Percentiles rank a stretch among this genome's conserved stretches.
Evolutionary conservation across 1,284 basidiomycete genomes (phyloP).

Genomic region (Pseudozyma tsukubaensis): DNA sequence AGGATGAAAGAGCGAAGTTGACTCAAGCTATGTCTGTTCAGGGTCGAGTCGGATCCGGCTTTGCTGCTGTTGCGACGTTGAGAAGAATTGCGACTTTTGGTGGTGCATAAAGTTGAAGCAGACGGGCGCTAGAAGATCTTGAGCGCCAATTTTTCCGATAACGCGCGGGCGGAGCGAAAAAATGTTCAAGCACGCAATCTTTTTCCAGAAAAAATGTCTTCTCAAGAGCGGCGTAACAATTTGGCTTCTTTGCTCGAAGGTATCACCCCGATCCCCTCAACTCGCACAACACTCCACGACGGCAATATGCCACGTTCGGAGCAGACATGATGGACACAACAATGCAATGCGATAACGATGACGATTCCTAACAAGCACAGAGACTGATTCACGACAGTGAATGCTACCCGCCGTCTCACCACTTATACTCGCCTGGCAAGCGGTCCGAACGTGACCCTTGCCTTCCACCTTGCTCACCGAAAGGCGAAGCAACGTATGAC

Average conservation of each 20-base stretch:
- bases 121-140: constrained; percentile 5
- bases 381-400: neutral
- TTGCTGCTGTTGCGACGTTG: neutral
- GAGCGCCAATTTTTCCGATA: constrained; percentile 4
- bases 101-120: neutral
- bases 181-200: constrained; percentile 24
- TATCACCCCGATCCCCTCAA: no score
- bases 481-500: constrained; percentile 35
- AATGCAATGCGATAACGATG: neutral
- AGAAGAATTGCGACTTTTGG: constrained; percentile 1
- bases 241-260: no score
- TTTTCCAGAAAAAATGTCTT: neutral
- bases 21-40: constrained; percentile 1
- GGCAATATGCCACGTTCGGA: neutral
- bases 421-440: constrained; percentile 45
- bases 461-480: constrained; percentile 13
- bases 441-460: constrained; percentile 16
- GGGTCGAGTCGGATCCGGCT: constrained; percentile 10
- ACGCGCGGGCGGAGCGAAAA: neutral
- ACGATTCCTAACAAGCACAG: neutral
- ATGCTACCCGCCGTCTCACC: constrained; percentile 18
- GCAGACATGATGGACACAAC: neutral
- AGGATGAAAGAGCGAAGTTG: neutral
- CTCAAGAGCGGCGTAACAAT: neutral
- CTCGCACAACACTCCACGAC: neutral